Conservation (phyloP, 1,284 basidiomycete genomes). For the Vanrija sp. region DNA sequence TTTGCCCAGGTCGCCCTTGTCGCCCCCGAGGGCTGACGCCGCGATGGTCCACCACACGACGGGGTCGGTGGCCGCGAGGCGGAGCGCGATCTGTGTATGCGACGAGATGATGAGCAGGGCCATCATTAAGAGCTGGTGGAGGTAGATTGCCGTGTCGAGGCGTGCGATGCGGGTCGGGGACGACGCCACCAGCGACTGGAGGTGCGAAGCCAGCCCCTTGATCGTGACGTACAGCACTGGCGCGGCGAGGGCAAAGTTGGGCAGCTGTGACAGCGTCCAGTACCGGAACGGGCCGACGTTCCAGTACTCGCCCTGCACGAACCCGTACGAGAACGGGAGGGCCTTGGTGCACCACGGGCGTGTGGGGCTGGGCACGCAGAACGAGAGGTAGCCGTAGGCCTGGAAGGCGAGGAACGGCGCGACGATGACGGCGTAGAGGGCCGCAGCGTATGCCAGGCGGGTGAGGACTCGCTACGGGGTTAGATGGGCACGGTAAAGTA, state of each 20-base stretch:
- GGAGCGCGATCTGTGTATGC: conserved; percentile 85
- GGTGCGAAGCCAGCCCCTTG: conserved; percentile 3
- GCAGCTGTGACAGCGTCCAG: conserved; percentile 76
- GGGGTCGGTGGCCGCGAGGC: conserved; percentile 73
- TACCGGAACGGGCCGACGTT: conserved; percentile 78
- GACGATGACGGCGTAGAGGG: conserved; percentile 53
- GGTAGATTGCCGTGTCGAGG: conserved; percentile 56
- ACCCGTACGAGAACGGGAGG: conserved; percentile 72
- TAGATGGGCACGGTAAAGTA: not conserved
- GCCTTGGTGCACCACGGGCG: conserved; percentile 63
- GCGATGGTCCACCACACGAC: conserved; percentile 80
- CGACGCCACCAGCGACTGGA: not conserved
- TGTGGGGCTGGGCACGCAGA: conserved; percentile 54
- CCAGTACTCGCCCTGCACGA: conserved; percentile 82
- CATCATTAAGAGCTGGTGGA: conserved; percentile 63
- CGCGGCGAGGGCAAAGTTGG: conserved; percentile 77
- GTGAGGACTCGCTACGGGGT: too few species aligned
- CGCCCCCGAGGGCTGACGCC: conserved; percentile 52
- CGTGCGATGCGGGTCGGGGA: not conserved
- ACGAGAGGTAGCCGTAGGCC: conserved; percentile 59
- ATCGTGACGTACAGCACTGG: conserved; percentile 64
- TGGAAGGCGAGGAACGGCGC: conserved; percentile 71
- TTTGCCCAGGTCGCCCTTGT: conserved; percentile 2
- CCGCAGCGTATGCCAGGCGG: conserved; percentile 20
- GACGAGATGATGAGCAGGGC: conserved; percentile 69